phyloP scores from a whole-genome alignment of 306 rosid genomes.

The Prunus salicina region DNA sequence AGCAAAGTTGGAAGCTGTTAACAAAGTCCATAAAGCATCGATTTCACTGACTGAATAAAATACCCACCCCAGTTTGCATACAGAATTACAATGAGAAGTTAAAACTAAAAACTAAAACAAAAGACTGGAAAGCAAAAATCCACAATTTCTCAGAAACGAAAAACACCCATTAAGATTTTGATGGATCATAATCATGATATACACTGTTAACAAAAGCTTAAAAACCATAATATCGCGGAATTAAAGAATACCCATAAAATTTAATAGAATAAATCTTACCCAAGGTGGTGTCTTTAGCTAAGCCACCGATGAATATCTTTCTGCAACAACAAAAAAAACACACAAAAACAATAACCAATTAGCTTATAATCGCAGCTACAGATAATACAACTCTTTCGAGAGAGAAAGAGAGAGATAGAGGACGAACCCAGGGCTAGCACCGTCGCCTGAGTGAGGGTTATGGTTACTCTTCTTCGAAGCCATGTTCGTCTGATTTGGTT shows the following conservation, averaged over 20 bases:
- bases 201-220: neutral
- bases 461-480: slow-evolving; percentile 46
- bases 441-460: slow-evolving; percentile 70
- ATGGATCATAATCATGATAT: neutral
- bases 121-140: neutral
- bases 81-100: neutral
- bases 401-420: neutral
- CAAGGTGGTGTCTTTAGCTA: slow-evolving; percentile 64
- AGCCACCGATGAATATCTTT: slow-evolving; percentile 82
- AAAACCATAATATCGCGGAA: neutral
- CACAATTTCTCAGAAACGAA: neutral
- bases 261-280: slow-evolving; percentile 32
- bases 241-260: neutral
- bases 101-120: neutral
- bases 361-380: neutral
- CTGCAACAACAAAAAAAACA: slow-evolving; percentile 30
- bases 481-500: slow-evolving; percentile 30
- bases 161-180: neutral
- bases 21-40: neutral
- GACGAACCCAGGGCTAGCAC: slow-evolving; percentile 79
- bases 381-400: neutral
- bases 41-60: neutral
- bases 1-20: neutral
- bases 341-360: neutral
- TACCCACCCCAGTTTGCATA: neutral